Conservation (phyloP, 169 alveolate species). For the Besnoitia besnoiti region DNA sequence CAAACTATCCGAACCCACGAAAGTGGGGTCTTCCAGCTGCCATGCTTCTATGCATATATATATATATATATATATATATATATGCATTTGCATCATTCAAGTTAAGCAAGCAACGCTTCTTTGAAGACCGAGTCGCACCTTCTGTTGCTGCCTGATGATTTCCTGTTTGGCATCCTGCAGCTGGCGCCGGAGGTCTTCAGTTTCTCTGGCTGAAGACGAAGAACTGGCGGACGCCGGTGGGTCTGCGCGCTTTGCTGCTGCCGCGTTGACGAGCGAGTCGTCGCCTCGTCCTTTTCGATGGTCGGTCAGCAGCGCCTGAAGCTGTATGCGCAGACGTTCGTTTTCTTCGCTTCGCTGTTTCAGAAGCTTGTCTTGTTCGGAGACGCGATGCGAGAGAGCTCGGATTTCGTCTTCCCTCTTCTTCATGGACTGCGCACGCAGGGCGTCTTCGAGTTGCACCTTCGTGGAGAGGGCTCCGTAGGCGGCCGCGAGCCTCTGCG, state of each 20-base stretch:
- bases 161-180: conserved; percentile 27
- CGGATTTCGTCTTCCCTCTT: neutral
- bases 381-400: neutral
- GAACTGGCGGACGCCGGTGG: too few relatives aligned
- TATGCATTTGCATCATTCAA: too few relatives aligned
- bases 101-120: neutral
- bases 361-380: neutral
- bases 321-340: neutral
- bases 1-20: too few relatives aligned
- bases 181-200: neutral
- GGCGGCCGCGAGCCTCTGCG: conserved; percentile 31
- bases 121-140: too few relatives aligned
- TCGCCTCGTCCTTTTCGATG: neutral
- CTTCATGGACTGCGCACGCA: neutral
- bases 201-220: neutral
- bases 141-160: conserved; percentile 8
- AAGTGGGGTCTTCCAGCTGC: too few relatives aligned
- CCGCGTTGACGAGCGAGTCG: neutral
- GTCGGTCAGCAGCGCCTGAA: neutral
- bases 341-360: neutral
- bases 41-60: neutral
- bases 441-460: neutral
- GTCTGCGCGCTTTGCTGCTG: neutral
- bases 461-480: neutral
- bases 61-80: too few relatives aligned